phyloP scores from a whole-genome alignment of 1,284 basidiomycete species.

The Cryptococcus sp. region DNA sequence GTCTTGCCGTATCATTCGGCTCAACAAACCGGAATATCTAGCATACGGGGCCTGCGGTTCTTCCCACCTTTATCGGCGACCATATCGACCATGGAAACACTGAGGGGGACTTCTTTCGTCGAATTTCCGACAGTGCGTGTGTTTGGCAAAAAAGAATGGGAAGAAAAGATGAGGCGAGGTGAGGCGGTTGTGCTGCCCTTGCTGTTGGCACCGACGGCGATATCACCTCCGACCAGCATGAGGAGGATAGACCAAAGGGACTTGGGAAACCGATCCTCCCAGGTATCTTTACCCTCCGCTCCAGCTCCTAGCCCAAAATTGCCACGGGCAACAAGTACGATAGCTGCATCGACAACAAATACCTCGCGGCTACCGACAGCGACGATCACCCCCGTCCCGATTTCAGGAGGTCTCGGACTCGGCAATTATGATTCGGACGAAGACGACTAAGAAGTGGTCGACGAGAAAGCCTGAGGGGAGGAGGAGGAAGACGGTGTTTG shows the following conservation, averaged over 20 bases:
- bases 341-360: too few relatives aligned
- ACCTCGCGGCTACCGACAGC: too few relatives aligned
- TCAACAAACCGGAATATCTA: conserved; percentile 25
- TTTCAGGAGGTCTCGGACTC: neutral
- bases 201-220: neutral
- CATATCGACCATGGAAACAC: conserved; percentile 50
- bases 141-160: conserved; percentile 58
- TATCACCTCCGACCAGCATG: too few relatives aligned
- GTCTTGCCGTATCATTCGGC: conserved; percentile 12
- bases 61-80: conserved; percentile 58
- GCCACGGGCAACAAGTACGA: too few relatives aligned
- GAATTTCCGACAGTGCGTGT: conserved; percentile 77
- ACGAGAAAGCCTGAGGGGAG: neutral
- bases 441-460: conserved; percentile 57
- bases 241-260: too few relatives aligned
- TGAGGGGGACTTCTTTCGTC: conserved; percentile 62
- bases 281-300: too few relatives aligned
- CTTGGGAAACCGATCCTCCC: too few relatives aligned
- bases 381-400: neutral
- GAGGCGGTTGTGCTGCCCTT: neutral
- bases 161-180: conserved; percentile 30
- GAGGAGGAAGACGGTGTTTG: too few relatives aligned
- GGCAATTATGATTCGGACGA: conserved; percentile 20
- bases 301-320: too few relatives aligned
- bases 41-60: conserved; percentile 24